phyloP scores from a whole-genome alignment of 2,329 filamentous ascomycete genomes.

The Fusarium luffae region DNA sequence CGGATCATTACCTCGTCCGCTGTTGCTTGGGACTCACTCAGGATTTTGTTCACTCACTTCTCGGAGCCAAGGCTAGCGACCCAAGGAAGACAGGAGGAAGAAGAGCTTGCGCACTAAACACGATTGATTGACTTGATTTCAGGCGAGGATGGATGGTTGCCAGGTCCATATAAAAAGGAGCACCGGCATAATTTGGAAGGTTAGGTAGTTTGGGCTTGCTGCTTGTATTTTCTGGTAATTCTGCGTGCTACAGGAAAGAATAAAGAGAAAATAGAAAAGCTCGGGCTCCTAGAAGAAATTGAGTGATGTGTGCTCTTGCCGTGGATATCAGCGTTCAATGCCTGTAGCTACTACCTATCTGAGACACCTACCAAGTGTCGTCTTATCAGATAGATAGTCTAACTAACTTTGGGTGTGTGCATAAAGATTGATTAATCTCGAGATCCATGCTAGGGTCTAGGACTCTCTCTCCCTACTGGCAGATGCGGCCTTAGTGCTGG shows the following conservation, averaged over 20 bases:
- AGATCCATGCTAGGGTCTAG: neutral
- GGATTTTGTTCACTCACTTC: constrained; percentile 29
- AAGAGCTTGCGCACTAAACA: constrained; percentile 28
- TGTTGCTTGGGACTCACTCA: constrained; percentile 11
- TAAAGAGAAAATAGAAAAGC: neutral
- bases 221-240: neutral
- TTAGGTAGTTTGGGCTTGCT: neutral
- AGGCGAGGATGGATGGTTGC: constrained; percentile 20
- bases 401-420: neutral
- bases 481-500: constrained; percentile 10
- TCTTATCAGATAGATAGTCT: neutral
- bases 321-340: neutral
- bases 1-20: constrained; percentile 12
- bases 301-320: neutral
- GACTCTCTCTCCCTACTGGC: neutral
- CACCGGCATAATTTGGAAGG: constrained; percentile 8
- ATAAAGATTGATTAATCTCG: neutral
- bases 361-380: neutral
- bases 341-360: neutral
- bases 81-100: constrained; percentile 12
- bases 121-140: constrained; percentile 19
- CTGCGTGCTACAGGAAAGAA: constrained; percentile 9
- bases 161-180: constrained; percentile 6
- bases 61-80: constrained; percentile 32
- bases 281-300: neutral